A percentile compares a stretch with the other conserved stretches of the same genome.
These are phyloP conservation scores for Psidium friedrichsthalianum DNA, from an alignment of 345 rosid species.

Conservation along the genomic window DNA sequence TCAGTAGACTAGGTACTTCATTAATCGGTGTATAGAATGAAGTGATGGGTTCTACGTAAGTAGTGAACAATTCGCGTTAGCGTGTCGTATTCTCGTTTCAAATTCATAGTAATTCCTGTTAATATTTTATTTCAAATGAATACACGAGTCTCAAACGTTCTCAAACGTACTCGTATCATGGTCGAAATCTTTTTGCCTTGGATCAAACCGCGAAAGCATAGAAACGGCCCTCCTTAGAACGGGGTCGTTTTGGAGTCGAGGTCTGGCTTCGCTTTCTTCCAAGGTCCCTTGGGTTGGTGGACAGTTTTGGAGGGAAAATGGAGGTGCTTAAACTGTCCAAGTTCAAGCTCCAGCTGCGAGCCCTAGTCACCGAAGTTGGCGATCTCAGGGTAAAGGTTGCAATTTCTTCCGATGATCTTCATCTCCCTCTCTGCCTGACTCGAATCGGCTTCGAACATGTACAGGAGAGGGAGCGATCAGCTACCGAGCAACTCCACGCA, in stretches of 20 bases:
- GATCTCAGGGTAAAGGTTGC: slow-evolving; percentile 40
- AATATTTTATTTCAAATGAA: not conserved
- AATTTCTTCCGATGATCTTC: not conserved
- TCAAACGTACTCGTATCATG: too few relatives aligned
- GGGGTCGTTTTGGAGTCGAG: not conserved
- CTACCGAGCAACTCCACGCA: slow-evolving; percentile 33
- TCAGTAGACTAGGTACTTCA: too few relatives aligned
- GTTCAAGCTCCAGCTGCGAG: slow-evolving; percentile 70
- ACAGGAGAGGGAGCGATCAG: slow-evolving; percentile 51
- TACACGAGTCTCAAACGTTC: too few relatives aligned
- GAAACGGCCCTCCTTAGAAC: not conserved
- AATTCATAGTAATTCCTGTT: not conserved
- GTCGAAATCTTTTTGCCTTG: not conserved
- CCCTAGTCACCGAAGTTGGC: slow-evolving; percentile 51
- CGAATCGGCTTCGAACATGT: not conserved
- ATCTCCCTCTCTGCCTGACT: not conserved
- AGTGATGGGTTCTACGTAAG: not conserved
- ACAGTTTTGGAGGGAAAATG: slow-evolving; percentile 23
- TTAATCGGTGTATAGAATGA: not conserved
- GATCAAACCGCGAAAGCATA: not conserved
- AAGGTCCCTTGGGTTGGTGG: not conserved
- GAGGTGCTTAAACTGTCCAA: slow-evolving; percentile 74
- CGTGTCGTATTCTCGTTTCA: not conserved
- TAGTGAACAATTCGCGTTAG: not conserved
- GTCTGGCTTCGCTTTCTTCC: not conserved